A percentile compares a stretch with the other conserved stretches of the same genome.
Conservation (phyloP, 2,329 filamentous ascomycete species). For the Aspergillus transmontanensis region DNA sequence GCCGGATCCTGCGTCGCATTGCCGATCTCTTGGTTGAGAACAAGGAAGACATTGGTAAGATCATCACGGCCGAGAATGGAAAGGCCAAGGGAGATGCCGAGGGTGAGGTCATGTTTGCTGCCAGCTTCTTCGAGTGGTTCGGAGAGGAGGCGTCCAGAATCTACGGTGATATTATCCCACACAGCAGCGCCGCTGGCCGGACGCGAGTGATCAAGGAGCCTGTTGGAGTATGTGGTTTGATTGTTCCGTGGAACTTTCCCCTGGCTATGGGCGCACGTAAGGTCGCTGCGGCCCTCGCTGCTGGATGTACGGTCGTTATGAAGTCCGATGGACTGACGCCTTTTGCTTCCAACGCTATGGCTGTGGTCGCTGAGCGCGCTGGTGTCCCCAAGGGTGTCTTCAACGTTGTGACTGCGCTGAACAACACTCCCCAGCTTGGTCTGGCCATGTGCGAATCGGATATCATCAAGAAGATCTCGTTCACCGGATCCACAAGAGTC, state of each 20-base stretch:
- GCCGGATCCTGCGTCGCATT: slow-evolving; percentile 62
- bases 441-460: slow-evolving; percentile 35
- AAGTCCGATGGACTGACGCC: slow-evolving; percentile 90
- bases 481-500: slow-evolving; percentile 72
- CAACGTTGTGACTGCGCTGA: slow-evolving; percentile 70
- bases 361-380: slow-evolving; percentile 78
- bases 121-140: slow-evolving; percentile 63
- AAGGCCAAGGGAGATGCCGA: slow-evolving; percentile 62
- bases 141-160: slow-evolving; percentile 58
- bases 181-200: slow-evolving; percentile 57
- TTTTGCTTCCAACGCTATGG: slow-evolving; percentile 79
- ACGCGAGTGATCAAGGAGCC: slow-evolving; percentile 64
- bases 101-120: slow-evolving; percentile 57
- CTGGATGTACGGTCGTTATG: slow-evolving; percentile 85
- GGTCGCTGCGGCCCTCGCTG: slow-evolving; percentile 66
- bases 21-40: slow-evolving; percentile 64
- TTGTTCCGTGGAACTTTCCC: slow-evolving; percentile 68
- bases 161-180: slow-evolving; percentile 61
- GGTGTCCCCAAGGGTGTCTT: slow-evolving; percentile 85
- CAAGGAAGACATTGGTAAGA: slow-evolving; percentile 61
- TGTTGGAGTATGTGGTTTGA: slow-evolving; percentile 64
- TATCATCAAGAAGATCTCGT: slow-evolving; percentile 84
- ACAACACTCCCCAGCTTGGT: slow-evolving; percentile 77
- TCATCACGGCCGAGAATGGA: slow-evolving; percentile 68
- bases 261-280: slow-evolving; percentile 51